A percentile compares a stretch with the other conserved stretches of the same genome.
Conservation (phyloP, 306 rosid species). For the Quercus rubra region DNA sequence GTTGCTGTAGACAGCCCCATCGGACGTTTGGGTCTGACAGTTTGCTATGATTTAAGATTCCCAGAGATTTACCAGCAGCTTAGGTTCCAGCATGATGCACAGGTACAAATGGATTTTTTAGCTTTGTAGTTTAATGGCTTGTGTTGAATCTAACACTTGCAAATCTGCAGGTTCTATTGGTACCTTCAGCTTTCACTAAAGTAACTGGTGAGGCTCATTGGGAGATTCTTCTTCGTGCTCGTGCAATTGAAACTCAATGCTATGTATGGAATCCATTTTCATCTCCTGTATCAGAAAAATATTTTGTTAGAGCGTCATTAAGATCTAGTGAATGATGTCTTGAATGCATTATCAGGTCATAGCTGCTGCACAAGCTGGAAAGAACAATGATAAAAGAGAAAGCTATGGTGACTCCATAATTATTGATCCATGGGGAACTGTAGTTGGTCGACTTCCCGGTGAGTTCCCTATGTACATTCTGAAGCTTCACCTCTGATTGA, state of each 20-base stretch:
- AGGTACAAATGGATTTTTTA: constrained; percentile 38
- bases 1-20: constrained; percentile 83
- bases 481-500: not conserved
- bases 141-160: constrained; percentile 20
- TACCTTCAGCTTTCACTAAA: constrained; percentile 86
- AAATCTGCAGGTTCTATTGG: constrained; percentile 63
- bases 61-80: constrained; percentile 82
- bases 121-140: constrained; percentile 17
- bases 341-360: constrained; percentile 63
- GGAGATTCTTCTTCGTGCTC: constrained; percentile 96
- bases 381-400: constrained; percentile 73
- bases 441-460: constrained; percentile 82
- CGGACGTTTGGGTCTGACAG: constrained; percentile 86
- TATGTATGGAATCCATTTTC: constrained; percentile 51
- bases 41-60: constrained; percentile 96
- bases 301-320: not conserved
- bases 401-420: constrained; percentile 86
- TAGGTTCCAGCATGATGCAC: constrained; percentile 75
- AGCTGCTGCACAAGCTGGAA: constrained; percentile 95
- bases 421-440: constrained; percentile 91
- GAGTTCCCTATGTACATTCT: not conserved
- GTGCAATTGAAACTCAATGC: constrained; percentile 96
- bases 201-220: constrained; percentile 93
- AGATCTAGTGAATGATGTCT: constrained; percentile 17
- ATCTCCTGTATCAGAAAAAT: not conserved